Conservation (phyloP, 202 grass and related monocot species). For the Thinopyrum obtusiflorum region DNA sequence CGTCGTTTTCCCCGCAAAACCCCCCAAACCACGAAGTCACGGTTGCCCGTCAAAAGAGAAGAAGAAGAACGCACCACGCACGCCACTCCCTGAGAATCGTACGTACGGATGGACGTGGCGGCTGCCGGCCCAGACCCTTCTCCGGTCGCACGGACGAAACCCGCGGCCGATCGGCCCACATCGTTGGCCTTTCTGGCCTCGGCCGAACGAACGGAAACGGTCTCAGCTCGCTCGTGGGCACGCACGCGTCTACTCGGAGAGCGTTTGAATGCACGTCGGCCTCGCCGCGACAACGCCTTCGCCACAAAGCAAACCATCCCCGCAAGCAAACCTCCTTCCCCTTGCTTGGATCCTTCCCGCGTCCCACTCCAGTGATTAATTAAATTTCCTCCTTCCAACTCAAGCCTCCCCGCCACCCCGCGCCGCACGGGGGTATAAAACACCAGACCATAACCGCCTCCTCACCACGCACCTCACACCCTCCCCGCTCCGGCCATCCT, state of each 20-base stretch:
- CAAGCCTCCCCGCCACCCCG: constrained; percentile 14
- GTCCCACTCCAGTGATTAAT: neutral
- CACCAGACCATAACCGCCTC: neutral
- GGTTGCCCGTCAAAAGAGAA: neutral
- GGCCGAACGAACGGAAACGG: neutral
- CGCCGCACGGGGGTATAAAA: constrained; percentile 22
- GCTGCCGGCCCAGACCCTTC: neutral
- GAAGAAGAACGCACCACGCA: neutral
- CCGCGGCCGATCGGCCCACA: neutral
- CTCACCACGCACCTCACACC: neutral
- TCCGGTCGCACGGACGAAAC: constrained; percentile 5
- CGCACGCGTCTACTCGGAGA: constrained; percentile 12
- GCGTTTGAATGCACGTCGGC: constrained; percentile 29
- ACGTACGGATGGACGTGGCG: neutral
- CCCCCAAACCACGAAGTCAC: neutral
- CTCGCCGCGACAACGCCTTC: constrained; percentile 25
- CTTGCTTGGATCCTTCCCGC: neutral
- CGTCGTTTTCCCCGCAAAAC: neutral
- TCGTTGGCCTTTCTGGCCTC: neutral
- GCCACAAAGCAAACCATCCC: constrained; percentile 43
- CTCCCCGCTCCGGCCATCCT: neutral
- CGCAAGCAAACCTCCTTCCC: neutral
- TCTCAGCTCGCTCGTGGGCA: neutral
- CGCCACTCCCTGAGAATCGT: too few relatives aligned
- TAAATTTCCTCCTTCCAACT: neutral